Conservation (phyloP, 2,329 filamentous ascomycete species). For the Incumbomyces lentus region DNA sequence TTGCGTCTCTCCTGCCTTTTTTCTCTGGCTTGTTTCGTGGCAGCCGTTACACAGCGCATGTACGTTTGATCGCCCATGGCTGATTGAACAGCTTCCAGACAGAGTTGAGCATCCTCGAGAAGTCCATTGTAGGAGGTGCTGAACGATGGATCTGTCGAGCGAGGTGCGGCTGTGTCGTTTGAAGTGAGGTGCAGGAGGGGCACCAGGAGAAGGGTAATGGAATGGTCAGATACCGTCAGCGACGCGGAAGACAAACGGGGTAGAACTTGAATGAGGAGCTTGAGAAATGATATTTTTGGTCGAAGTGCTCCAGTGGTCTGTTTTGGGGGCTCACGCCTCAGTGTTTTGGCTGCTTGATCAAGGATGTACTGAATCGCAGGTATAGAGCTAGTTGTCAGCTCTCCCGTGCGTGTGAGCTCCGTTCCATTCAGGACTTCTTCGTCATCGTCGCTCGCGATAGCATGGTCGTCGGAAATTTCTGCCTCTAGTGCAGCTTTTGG, state of each 20-base stretch:
- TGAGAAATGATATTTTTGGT: conserved; percentile 65
- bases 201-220: conserved; percentile 53
- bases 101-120: conserved; percentile 60
- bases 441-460: conserved; percentile 36
- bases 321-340: conserved; percentile 63
- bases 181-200: conserved; percentile 79
- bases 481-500: conserved; percentile 32
- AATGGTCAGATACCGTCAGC: conserved; percentile 39
- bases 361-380: conserved; percentile 64
- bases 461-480: conserved; percentile 26
- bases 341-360: conserved; percentile 63
- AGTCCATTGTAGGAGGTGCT: conserved; percentile 59
- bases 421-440: conserved; percentile 34
- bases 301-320: conserved; percentile 52
- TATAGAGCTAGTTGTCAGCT: conserved; percentile 19
- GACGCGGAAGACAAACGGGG: conserved; percentile 48
- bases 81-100: conserved; percentile 74
- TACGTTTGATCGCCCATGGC: conserved; percentile 74
- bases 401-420: conserved; percentile 17
- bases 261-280: conserved; percentile 61
- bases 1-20: conserved; percentile 63
- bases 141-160: conserved; percentile 61
- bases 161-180: conserved; percentile 32
- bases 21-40: conserved; percentile 61
- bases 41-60: conserved; percentile 60